These are phyloP conservation scores for Marchantia paleacea DNA, from an alignment of 225 moss, liverwort and hornwort genomes.

Conservation along the genomic window DNA sequence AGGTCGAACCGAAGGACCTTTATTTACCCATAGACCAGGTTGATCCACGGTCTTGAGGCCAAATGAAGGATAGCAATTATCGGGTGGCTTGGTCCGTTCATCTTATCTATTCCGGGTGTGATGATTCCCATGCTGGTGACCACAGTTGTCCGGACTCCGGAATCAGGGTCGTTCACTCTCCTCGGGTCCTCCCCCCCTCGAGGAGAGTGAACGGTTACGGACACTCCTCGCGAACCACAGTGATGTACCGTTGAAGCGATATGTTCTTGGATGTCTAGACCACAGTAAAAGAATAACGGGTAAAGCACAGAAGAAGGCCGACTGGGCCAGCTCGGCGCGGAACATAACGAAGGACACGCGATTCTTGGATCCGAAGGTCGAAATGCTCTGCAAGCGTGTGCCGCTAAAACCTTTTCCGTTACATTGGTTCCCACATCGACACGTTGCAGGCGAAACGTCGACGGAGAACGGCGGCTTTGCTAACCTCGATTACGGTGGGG, in stretches of 20 bases:
- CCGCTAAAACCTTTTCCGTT: background rate
- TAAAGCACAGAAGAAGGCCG: too few species aligned
- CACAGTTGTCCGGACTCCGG: background rate
- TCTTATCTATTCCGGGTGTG: too few species aligned
- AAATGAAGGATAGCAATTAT: too few species aligned
- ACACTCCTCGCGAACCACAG: background rate
- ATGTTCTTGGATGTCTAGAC: background rate
- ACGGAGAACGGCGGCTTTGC: background rate
- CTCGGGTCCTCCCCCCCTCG: background rate
- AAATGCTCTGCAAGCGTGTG: background rate
- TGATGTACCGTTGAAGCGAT: background rate
- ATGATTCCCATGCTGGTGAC: too few species aligned
- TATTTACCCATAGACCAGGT: background rate
- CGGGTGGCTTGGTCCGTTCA: too few species aligned
- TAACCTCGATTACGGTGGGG: background rate
- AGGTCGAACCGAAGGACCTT: background rate
- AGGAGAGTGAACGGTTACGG: background rate
- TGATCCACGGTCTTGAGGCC: background rate
- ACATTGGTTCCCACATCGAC: background rate
- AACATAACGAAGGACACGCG: background rate
- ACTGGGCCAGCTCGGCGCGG: background rate
- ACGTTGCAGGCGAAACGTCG: constrained; percentile 1
- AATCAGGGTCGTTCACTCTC: background rate
- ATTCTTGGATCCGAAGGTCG: background rate
- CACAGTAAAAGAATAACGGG: background rate